Conservation (phyloP, 2,329 filamentous ascomycete species). For the Aspergillus costaricaensis region DNA sequence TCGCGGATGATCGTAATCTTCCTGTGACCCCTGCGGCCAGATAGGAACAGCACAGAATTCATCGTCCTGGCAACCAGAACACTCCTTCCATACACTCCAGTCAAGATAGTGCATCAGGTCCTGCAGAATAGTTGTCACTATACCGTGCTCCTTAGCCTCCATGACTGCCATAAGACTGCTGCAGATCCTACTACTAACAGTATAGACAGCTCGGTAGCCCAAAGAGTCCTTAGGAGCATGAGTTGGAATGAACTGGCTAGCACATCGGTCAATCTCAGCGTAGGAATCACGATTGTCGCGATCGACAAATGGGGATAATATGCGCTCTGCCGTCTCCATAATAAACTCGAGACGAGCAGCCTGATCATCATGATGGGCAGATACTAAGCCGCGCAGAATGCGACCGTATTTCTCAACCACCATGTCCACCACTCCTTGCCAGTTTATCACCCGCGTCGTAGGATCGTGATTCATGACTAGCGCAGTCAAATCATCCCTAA, state of each 20-base stretch:
- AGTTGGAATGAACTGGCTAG: not conserved
- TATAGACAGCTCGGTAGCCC: not conserved
- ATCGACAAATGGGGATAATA: not conserved
- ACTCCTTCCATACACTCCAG: not conserved
- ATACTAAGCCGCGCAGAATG: not conserved
- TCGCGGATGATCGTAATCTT: not conserved
- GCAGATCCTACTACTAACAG: not conserved
- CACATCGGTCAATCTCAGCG: not conserved
- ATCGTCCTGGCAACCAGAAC: not conserved
- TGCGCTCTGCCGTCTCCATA: not conserved
- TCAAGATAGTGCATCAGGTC: not conserved
- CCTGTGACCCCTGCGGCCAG: not conserved
- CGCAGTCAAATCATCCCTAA: not conserved
- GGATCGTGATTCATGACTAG: not conserved
- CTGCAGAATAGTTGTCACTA: not conserved
- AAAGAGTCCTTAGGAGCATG: not conserved
- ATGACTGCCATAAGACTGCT: not conserved
- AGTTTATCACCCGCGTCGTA: not conserved
- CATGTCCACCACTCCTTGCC: not conserved
- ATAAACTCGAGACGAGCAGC: not conserved
- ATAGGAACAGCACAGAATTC: slow-evolving; percentile 1
- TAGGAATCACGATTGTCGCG: not conserved
- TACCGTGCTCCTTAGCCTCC: not conserved
- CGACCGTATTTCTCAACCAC: not conserved
- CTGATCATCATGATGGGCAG: not conserved